phyloP scores from a whole-genome alignment of 2,329 filamentous ascomycete genomes.

The Fusarium secorum region DNA sequence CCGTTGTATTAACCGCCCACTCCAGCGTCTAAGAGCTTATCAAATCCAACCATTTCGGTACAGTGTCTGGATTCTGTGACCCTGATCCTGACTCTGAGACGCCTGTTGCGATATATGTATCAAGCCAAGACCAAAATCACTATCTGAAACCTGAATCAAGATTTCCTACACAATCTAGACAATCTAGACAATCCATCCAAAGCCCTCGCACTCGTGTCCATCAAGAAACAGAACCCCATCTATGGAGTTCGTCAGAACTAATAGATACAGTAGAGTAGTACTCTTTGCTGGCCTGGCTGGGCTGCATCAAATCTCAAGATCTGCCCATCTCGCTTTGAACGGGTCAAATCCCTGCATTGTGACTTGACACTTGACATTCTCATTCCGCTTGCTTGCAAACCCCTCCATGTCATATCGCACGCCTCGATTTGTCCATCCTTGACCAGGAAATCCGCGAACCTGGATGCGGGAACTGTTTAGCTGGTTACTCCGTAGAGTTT shows the following conservation, averaged over 20 bases:
- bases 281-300: constrained; percentile 6
- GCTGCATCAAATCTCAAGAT: constrained; percentile 32
- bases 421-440: constrained; percentile 8
- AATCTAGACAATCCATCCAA: neutral
- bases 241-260: neutral
- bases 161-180: neutral
- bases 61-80: neutral
- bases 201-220: neutral
- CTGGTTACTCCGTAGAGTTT: neutral
- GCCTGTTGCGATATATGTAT: constrained; percentile 3
- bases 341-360: constrained; percentile 20
- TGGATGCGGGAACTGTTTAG: constrained; percentile 34
- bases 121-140: neutral
- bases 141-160: constrained; percentile 16
- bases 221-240: neutral
- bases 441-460: constrained; percentile 37
- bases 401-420: constrained; percentile 14
- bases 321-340: constrained; percentile 33
- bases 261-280: neutral
- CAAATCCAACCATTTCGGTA: neutral
- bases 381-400: constrained; percentile 29
- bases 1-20: constrained; percentile 29
- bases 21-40: constrained; percentile 13
- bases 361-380: constrained; percentile 34
- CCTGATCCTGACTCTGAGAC: constrained; percentile 22